Evolutionary conservation across 2,329 filamentous ascomycete genomes (phyloP), one percentile per base, ranked within the genome.

Genomic region (Stromatinia cepivora): DNA sequence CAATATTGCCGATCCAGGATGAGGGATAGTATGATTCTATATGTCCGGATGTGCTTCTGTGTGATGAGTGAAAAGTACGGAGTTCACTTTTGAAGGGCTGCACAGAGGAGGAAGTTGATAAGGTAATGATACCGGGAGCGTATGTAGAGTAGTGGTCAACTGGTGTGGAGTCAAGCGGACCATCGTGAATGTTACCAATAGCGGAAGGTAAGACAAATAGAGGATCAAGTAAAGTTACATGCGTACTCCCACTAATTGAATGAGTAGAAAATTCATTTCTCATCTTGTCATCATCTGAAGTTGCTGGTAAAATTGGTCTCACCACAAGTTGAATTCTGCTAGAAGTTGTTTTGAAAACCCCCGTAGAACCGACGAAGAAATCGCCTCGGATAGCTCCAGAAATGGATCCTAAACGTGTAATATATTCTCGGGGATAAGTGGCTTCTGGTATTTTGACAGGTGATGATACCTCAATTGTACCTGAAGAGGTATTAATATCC

Each of bases 371-470:
- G 10, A 76, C 34, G 36, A 76, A 77, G 34, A 70, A 78, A 17
- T 71, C 69, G 9, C 77, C 77, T 28, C 39, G 39, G 9, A 78
- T 75, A 25, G 52, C 66, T 1, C 75, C 76, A 10, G 75, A 73
- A 28, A 45, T 69, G 20, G 77, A 74, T n/a, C 71, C 67, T 3
- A 77, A 72, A 17, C 67, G 69, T 8, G 76, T 77, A 36, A 74
- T 72, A 62, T 78, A 78, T 46, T 78, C 73, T 50, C 77, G 73
- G n/a, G 72, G 70, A 15, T 74, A 74, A 20, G 42, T 65, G 54
- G 72, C 73, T 13, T 50, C 46, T 25, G 71, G 69, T 9, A 67
- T 53, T n/a, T 34, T 28, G 1, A 54, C 20, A 28, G 74, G 72
- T 34, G 74, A 64, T 54, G 72, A 68, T 45, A 75, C 72, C 11